Percentiles rank a stretch among this genome's conserved stretches.
Conservation (phyloP, 139 green algal species). For the Yamagishiella unicocca region DNA sequence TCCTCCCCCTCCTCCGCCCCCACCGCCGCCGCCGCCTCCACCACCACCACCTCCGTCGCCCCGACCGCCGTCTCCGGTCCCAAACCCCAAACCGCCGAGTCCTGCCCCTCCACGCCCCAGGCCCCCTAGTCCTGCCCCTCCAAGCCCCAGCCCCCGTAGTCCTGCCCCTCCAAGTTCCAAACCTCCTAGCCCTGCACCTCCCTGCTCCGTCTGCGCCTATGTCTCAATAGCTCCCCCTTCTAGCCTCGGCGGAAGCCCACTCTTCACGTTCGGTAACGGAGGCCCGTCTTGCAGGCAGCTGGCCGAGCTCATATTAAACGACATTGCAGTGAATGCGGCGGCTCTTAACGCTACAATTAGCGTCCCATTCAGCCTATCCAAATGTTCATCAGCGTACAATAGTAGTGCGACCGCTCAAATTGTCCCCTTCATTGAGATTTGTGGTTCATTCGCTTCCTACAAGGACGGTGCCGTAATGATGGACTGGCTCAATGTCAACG, state of each 20-base stretch:
- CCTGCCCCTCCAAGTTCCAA: not conserved
- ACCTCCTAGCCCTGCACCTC: not conserved
- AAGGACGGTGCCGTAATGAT: not conserved
- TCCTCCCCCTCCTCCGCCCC: too few relatives aligned
- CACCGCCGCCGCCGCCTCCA: too few relatives aligned
- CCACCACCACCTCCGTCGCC: too few relatives aligned
- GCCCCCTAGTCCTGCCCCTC: not conserved
- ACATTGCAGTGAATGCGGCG: not conserved
- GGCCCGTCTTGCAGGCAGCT: not conserved
- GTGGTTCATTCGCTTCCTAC: not conserved
- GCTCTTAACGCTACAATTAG: not conserved
- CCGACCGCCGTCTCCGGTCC: not conserved
- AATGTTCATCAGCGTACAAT: not conserved
- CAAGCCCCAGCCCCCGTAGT: not conserved
- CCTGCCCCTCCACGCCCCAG: not conserved
- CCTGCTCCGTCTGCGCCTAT: not conserved
- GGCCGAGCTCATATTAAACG: not conserved
- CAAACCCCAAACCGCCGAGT: too few relatives aligned
- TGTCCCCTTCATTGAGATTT: not conserved
- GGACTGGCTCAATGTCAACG: not conserved
- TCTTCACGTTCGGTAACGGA: not conserved
- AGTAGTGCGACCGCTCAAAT: too few relatives aligned
- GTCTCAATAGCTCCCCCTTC: not conserved
- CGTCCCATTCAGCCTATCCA: not conserved
- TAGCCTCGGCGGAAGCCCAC: not conserved